These are phyloP conservation scores for Talaromyces sp. DNA, from an alignment of 2,329 filamentous ascomycete species.

Conservation along the genomic window DNA sequence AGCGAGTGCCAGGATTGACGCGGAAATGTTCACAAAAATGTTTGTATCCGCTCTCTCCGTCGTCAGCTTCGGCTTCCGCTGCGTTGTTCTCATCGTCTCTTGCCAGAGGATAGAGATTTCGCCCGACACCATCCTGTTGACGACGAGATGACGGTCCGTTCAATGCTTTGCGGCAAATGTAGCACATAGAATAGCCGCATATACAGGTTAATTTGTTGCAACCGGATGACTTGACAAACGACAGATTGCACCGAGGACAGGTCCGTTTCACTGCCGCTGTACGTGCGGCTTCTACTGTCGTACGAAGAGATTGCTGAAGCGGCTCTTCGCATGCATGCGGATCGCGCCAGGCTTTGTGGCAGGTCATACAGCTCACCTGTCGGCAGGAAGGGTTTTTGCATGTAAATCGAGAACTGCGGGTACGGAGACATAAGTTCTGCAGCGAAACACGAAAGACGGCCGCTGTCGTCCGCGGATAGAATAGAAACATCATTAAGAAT, in stretches of 20 bases:
- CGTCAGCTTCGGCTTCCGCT: slow-evolving; percentile 19
- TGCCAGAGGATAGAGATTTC: not conserved
- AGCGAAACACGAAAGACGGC: slow-evolving; percentile 59
- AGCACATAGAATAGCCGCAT: slow-evolving; percentile 98
- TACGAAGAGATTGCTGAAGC: slow-evolving; percentile 74
- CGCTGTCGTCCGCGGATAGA: slow-evolving; percentile 50
- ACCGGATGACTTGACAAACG: slow-evolving; percentile 87
- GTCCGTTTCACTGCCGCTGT: slow-evolving; percentile 92
- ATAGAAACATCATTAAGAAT: slow-evolving; percentile 54
- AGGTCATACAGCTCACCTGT: slow-evolving; percentile 74
- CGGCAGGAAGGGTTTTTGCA: slow-evolving; percentile 69
- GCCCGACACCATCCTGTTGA: not conserved
- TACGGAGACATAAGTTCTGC: slow-evolving; percentile 64
- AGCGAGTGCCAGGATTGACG: slow-evolving; percentile 70
- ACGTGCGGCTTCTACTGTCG: slow-evolving; percentile 87
- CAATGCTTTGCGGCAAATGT: slow-evolving; percentile 77
- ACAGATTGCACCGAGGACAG: slow-evolving; percentile 85
- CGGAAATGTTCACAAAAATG: slow-evolving; percentile 98
- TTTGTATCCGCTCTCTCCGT: slow-evolving; percentile 68
- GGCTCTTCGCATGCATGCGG: slow-evolving; percentile 89
- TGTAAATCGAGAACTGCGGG: slow-evolving; percentile 70
- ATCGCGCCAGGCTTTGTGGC: slow-evolving; percentile 78
- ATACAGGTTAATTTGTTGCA: slow-evolving; percentile 97
- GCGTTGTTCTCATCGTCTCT: not conserved
- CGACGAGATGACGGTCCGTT: slow-evolving; percentile 5